These are phyloP conservation scores for Dothideomycetes sp. DNA, from an alignment of 2,329 filamentous ascomycete genomes.

Conservation along the genomic window DNA sequence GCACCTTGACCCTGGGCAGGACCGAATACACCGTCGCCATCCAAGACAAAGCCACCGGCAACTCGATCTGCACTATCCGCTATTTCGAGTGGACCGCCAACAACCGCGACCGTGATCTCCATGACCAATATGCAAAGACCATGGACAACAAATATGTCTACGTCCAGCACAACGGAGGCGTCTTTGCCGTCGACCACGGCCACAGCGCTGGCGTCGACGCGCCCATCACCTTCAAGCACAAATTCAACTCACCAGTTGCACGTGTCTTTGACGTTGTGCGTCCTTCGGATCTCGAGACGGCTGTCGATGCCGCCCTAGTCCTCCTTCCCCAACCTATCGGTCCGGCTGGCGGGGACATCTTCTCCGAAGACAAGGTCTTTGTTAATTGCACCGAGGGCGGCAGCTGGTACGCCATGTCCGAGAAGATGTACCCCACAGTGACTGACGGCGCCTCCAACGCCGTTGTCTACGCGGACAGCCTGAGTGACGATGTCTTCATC, in stretches of 20 bases:
- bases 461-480: slow-evolving; percentile 45
- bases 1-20: slow-evolving; percentile 71
- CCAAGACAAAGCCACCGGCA: slow-evolving; percentile 59
- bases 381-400: slow-evolving; percentile 79
- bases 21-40: slow-evolving; percentile 87
- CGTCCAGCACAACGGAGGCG: slow-evolving; percentile 70
- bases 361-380: slow-evolving; percentile 46
- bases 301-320: slow-evolving; percentile 60
- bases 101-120: slow-evolving; percentile 77
- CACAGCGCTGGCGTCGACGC: slow-evolving; percentile 16
- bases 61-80: slow-evolving; percentile 74
- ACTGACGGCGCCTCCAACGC: slow-evolving; percentile 55
- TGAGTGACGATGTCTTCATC: slow-evolving; percentile 22
- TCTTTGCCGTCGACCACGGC: slow-evolving; percentile 68
- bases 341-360: slow-evolving; percentile 27
- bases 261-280: slow-evolving; percentile 82
- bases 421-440: slow-evolving; percentile 73
- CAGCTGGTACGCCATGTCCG: slow-evolving; percentile 90
- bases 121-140: slow-evolving; percentile 67
- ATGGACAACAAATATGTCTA: slow-evolving; percentile 86
- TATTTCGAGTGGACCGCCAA: slow-evolving; percentile 96
- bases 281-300: slow-evolving; percentile 53
- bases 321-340: slow-evolving; percentile 76
- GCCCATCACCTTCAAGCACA: slow-evolving; percentile 17
- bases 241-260: slow-evolving; percentile 56